A percentile compares a stretch with the other conserved stretches of the same genome.
Conservation (phyloP, 2,329 filamentous ascomycete genomes). For the Aquanectria penicillioides region DNA sequence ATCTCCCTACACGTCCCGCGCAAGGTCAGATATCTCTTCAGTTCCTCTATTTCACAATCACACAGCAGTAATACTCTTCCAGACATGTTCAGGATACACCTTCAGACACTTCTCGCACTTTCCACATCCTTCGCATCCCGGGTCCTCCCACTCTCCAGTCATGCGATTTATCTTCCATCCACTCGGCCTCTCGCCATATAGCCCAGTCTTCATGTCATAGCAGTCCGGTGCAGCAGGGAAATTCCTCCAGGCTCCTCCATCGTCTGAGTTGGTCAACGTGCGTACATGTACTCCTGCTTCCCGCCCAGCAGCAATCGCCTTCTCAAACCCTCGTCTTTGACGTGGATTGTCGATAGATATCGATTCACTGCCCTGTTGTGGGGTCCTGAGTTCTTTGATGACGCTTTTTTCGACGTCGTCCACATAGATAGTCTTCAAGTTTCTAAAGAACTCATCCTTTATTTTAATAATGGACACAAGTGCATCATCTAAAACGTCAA, state of each 20-base stretch:
- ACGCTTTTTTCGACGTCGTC: constrained; percentile 16
- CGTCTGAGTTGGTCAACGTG: constrained; percentile 24
- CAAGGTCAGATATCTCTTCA: no score
- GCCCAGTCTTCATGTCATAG: constrained; percentile 28
- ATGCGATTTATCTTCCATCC: constrained; percentile 16
- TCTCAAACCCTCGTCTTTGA: background rate
- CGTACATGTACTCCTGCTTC: constrained; percentile 19
- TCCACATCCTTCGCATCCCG: constrained; percentile 26
- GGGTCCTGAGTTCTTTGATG: no score
- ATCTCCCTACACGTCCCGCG: no score
- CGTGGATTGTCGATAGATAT: background rate
- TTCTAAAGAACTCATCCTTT: background rate
- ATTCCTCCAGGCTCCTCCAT: constrained; percentile 21
- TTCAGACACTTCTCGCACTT: constrained; percentile 22
- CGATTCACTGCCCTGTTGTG: no score
- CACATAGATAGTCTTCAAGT: constrained; percentile 26
- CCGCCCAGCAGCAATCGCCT: constrained; percentile 16
- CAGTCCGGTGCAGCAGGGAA: constrained; percentile 25
- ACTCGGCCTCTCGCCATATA: constrained; percentile 20
- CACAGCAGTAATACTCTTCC: constrained; percentile 10
- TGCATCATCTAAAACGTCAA: constrained; percentile 1
- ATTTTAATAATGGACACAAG: constrained; percentile 19
- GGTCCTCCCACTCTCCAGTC: constrained; percentile 23
- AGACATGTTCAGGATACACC: constrained; percentile 27
- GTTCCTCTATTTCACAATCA: no score